Evolutionary conservation across 2,329 filamentous ascomycete species (phyloP), one percentile per base, ranked within the genome.

Genomic region (Mollisiaceae sp.): DNA sequence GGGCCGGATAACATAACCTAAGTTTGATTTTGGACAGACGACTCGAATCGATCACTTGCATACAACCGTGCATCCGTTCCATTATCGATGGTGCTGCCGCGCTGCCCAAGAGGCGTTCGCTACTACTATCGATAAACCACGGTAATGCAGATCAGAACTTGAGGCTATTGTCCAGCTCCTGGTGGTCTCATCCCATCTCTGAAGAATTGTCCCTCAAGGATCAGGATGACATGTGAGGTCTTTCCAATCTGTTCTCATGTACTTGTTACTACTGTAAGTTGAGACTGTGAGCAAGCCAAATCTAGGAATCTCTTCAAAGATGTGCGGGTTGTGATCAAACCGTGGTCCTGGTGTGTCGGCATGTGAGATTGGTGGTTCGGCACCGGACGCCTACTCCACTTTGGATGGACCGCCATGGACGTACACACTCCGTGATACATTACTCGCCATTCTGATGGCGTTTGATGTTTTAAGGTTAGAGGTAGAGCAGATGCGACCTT

Each of bases 1-100:
- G 47, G 47, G 6, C 45, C n/a, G 45, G 27, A 54, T 54, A 54
- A 32, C 50, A n/a, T 50, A 22, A 20, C 50, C 12, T 18, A 50
- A 50, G 18, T 35, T 35, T 36, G 14, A n/a, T 20, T 27, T 18
- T 54, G 59, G 59, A 41, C 22, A 47, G 36, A 20, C 11, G 41
- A 20, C 39, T 43, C 52, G 22, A 67, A 70, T 67, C 62, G 64
- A 72, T 70, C 67, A 70, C 72, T 72, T 73, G 70, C 72, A 72
- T 73, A 69, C 66, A 70, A 55, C 69, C 70, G 67, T 71, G 68
- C 69, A 65, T 70, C 67, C 65, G 70, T 67, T 63, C 6, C 43
- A 22, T 54, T 61, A 27, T 61, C 47, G 59, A 52, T 36, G 43
- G 24, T 50, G 45, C 45, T 50, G 45, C n/a, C 45, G 45, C 20